These are phyloP conservation scores for Entomortierella chlamydospora DNA, from an alignment of 192 early-diverging fungal genomes.

Conservation along the genomic window DNA sequence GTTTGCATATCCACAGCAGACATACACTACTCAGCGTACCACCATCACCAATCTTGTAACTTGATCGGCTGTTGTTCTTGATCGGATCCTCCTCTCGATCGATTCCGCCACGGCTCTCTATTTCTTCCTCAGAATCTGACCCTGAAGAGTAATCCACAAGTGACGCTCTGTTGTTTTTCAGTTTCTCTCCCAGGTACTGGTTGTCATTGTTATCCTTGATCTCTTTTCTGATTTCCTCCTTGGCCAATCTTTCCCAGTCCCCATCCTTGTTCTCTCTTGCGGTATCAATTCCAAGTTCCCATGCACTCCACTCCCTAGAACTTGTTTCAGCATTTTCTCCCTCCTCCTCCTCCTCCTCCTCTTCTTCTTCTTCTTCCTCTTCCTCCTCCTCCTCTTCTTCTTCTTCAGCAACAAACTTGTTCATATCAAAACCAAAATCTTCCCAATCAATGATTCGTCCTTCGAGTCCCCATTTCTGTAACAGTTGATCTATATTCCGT, in stretches of 20 bases:
- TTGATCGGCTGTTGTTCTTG: not conserved
- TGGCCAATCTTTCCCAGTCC: no score
- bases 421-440: constrained; percentile 53
- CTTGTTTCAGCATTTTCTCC: not conserved
- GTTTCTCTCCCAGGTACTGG: no score
- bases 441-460: constrained; percentile 52
- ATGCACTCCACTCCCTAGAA: constrained; percentile 5
- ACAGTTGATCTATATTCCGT: constrained; percentile 69
- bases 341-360: not conserved
- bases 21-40: constrained; percentile 37
- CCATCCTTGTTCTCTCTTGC: not conserved
- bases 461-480: constrained; percentile 70
- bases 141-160: constrained; percentile 41
- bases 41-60: constrained; percentile 29
- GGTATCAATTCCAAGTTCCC: not conserved
- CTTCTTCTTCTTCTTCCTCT: not conserved
- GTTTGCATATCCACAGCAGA: constrained; percentile 45
- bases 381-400: not conserved
- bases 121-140: constrained; percentile 17
- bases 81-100: not conserved
- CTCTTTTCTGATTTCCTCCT: no score
- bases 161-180: not conserved
- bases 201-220: no score
- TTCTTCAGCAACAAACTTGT: constrained; percentile 24
- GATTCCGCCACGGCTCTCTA: not conserved